These are phyloP conservation scores for Pythium rhizo-oryzae DNA, from an alignment of 352 stramenopile species.

Conservation along the genomic window DNA sequence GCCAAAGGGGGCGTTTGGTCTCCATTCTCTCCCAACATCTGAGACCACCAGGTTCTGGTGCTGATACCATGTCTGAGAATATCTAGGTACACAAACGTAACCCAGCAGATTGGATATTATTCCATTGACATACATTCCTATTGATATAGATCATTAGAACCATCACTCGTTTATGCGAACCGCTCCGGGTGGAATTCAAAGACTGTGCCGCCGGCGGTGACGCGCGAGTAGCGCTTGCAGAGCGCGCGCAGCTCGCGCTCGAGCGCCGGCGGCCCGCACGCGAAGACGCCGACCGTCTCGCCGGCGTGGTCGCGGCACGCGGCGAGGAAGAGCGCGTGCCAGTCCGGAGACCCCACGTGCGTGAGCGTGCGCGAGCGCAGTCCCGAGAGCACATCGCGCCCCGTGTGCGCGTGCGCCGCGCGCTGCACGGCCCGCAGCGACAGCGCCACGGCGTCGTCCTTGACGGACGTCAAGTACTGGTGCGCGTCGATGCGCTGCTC, in stretches of 20 bases:
- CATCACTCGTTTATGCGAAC: too few species aligned
- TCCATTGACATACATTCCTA: neutral
- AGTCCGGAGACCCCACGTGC: slow-evolving; percentile 9
- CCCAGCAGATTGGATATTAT: neutral
- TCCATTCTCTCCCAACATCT: neutral
- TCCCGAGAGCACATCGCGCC: neutral
- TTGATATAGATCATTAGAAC: neutral
- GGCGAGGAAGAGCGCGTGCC: slow-evolving; percentile 1
- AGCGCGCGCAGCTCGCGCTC: neutral
- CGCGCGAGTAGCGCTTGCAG: slow-evolving; percentile 9
- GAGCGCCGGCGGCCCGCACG: neutral
- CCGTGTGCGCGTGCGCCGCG: neutral
- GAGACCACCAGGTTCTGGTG: neutral
- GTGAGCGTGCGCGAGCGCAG: neutral
- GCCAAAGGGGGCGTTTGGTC: neutral
- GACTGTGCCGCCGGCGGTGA: neutral
- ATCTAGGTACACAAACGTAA: neutral
- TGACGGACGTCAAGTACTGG: neutral
- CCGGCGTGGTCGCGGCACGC: neutral
- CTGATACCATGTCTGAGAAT: neutral
- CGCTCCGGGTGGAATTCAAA: slow-evolving; percentile 9
- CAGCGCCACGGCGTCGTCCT: neutral
- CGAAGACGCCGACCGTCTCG: slow-evolving; percentile 5
- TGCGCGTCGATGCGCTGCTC: neutral
- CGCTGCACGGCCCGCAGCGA: slow-evolving; percentile 1